A percentile compares a stretch with the other conserved stretches of the same genome.
phyloP scores from a whole-genome alignment of 2,329 filamentous ascomycete genomes.

The Aureobasidium sp. region DNA sequence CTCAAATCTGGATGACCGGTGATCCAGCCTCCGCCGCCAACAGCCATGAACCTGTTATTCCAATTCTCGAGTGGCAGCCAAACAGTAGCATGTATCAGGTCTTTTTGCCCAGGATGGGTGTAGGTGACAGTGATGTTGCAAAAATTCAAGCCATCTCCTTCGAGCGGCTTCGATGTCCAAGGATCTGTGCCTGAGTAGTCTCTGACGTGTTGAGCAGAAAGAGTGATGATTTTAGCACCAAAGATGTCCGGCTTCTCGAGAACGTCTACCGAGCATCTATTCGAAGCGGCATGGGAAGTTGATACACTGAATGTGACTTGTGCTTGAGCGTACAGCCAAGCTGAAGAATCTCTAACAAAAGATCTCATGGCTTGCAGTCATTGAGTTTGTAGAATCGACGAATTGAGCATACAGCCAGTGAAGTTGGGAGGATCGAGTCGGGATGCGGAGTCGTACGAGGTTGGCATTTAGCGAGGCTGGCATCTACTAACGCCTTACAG shows the following conservation, averaged over 20 bases:
- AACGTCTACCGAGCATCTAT: not conserved
- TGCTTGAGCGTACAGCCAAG: not conserved
- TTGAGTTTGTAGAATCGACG: not conserved
- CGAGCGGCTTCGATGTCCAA: not conserved
- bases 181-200: not conserved
- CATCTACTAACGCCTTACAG: not conserved
- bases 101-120: constrained; percentile 31
- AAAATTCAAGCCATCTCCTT: constrained; percentile 19
- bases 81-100: constrained; percentile 28
- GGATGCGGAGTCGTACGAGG: not conserved
- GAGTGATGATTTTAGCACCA: not conserved
- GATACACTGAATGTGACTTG: not conserved
- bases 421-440: not conserved
- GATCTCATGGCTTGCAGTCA: not conserved
- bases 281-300: not conserved
- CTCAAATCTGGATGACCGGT: constrained; percentile 18
- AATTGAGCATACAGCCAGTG: not conserved
- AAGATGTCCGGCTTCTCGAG: not conserved
- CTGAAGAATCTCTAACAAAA: not conserved
- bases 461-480: not conserved
- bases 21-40: constrained; percentile 34
- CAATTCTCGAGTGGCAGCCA: constrained; percentile 29
- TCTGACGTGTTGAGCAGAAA: not conserved
- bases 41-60: constrained; percentile 32
- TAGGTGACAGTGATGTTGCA: constrained; percentile 34